Evolutionary conservation across 2,329 filamentous ascomycete species (phyloP), one percentile per base, ranked within the genome.

Genomic region (Fusarium cicatricum): DNA sequence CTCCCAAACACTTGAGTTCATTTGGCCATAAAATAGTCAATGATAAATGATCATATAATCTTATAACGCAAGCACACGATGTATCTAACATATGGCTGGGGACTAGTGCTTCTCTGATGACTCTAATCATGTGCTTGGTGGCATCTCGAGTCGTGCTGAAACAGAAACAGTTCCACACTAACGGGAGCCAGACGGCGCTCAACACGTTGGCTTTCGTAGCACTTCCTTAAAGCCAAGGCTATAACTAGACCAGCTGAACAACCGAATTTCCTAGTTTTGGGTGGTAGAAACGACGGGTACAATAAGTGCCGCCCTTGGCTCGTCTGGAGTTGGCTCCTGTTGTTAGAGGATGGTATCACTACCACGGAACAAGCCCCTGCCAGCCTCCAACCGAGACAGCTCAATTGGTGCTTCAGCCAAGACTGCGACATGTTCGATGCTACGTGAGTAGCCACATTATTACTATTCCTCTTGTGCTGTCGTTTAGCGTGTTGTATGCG

Each of bases 261-360:
- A 19, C 17, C 26, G 3, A 39, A 26, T 8, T 4, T 8, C 23
- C 23, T 26, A 26, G 23, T 17, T 21, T 28, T 23, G 12, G 19
- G 33, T 36, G 17, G 23, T 4, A 37, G 51, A 46, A 40, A 43
- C 38, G 39, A 47, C 60, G 60, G 60, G 55, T 47, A 23, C 40
- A 45, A 19, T 33, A 40, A 54, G 42, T 58, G 47, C 60, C 55
- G 60, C 52, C 28, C 60, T 64, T 64, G 60, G 60, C 61, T 58
- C 44, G 52, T 58, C 44, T 29, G 50, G 58, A 55, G 40, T 41
- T 58, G 36, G 45, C 58, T 44, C 49, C 21, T 50, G 42, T 40
- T 51, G 59, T 62, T 45, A 45, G 59, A 62, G 58, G 26, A 26
- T 8, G 38, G 61, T 64, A 57, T 64, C 61, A 64, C 55, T 53